Conservation (phyloP, 768 basidiomycete species). For the Tephrocybe sp. region DNA sequence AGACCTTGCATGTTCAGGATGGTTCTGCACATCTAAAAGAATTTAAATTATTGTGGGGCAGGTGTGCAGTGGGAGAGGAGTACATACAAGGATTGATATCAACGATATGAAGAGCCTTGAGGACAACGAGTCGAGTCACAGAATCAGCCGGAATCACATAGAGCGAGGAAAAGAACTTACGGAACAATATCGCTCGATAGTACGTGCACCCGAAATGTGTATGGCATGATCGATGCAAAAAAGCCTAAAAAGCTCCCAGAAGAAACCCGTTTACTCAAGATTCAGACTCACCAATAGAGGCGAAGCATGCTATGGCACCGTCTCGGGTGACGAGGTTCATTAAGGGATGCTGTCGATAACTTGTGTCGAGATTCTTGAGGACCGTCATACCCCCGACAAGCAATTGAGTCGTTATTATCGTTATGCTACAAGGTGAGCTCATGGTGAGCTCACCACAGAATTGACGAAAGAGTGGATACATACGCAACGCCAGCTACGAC, state of each 20-base stretch:
- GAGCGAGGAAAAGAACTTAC: neutral
- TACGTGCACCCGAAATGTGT: neutral
- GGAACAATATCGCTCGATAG: neutral
- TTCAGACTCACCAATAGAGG: neutral
- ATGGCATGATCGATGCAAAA: neutral
- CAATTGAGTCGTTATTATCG: neutral
- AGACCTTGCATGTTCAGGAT: constrained; percentile 7
- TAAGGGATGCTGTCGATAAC: neutral
- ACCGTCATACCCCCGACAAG: constrained; percentile 1
- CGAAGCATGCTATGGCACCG: neutral
- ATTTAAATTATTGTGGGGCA: neutral
- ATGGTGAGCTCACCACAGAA: neutral
- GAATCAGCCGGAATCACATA: too few species aligned
- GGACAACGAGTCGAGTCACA: too few species aligned
- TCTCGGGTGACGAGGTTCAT: neutral
- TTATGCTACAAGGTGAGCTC: neutral
- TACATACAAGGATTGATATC: neutral
- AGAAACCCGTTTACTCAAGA: too few species aligned
- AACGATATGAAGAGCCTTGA: constrained; percentile 1
- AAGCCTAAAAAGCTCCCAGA: neutral
- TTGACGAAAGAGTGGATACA: too few species aligned
- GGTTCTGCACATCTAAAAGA: neutral
- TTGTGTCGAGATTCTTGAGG: neutral
- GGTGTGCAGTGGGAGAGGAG: neutral
- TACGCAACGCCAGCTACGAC: neutral